Conservation (phyloP, 1,139 yeast genomes). For the Suhomyces atakaporum region DNA sequence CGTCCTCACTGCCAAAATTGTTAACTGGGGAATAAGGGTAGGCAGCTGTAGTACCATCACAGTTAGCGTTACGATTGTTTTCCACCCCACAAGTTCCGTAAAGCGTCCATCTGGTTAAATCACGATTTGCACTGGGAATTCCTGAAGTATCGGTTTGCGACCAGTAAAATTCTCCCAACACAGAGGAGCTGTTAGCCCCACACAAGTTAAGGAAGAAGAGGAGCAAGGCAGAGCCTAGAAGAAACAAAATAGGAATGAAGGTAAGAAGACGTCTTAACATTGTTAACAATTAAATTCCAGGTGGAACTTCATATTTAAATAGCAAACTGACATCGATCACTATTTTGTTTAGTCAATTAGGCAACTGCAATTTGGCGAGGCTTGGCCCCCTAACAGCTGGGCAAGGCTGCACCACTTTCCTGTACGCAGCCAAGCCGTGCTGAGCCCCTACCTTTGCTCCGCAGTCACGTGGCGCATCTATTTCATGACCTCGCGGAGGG, state of each 20-base stretch:
- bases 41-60: conserved; percentile 54
- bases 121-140: conserved; percentile 48
- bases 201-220: conserved; percentile 63
- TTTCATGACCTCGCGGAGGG: background rate
- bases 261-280: conserved; percentile 21
- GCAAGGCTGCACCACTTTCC: background rate
- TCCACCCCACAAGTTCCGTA: conserved; percentile 60
- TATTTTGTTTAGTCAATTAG: too few species aligned
- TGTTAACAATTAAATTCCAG: background rate
- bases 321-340: background rate
- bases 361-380: background rate
- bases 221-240: conserved; percentile 50
- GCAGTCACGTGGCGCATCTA: background rate
- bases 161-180: conserved; percentile 64
- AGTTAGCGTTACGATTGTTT: conserved; percentile 39
- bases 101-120: conserved; percentile 67
- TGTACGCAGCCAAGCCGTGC: too few species aligned
- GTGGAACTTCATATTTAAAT: background rate
- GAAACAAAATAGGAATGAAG: conserved; percentile 31
- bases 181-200: conserved; percentile 54
- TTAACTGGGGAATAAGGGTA: conserved; percentile 67
- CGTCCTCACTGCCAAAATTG: conserved; percentile 48
- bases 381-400: too few species aligned
- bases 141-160: conserved; percentile 66
- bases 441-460: too few species aligned